Percentiles rank a stretch among this genome's conserved stretches.
phyloP scores from a whole-genome alignment of 1,139 yeast genomes.

The Starmera stellimalicola region DNA sequence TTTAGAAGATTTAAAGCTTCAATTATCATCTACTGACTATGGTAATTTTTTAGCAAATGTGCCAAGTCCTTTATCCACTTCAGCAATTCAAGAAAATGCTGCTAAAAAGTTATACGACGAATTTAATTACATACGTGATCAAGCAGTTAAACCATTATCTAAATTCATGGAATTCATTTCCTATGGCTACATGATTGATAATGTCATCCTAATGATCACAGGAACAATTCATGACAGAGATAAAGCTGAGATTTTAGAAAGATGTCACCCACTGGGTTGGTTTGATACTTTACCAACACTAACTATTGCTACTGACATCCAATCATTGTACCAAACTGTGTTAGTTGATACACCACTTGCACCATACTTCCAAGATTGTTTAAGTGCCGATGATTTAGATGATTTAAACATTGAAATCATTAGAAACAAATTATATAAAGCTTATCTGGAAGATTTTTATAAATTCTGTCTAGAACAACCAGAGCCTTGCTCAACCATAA shows the following conservation, averaged over 20 bases:
- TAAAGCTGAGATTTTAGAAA: constrained; percentile 70
- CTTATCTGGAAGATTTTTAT: constrained; percentile 83
- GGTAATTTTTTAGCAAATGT: constrained; percentile 83
- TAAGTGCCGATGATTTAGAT: constrained; percentile 89
- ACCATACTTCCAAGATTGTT: constrained; percentile 86
- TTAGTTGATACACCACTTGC: constrained; percentile 96
- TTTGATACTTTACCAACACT: constrained; percentile 95
- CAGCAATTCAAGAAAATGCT: constrained; percentile 73
- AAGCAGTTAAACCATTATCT: constrained; percentile 71
- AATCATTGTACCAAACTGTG: constrained; percentile 87
- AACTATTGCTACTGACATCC: constrained; percentile 89
- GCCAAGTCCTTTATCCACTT: constrained; percentile 73
- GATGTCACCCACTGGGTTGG: constrained; percentile 98
- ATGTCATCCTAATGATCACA: constrained; percentile 89
- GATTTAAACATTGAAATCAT: constrained; percentile 93
- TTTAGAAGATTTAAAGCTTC: constrained; percentile 86
- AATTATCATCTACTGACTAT: constrained; percentile 91
- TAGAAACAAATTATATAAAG: constrained; percentile 84
- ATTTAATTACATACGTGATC: constrained; percentile 76
- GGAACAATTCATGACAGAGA: constrained; percentile 96
- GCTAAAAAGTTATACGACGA: constrained; percentile 69
- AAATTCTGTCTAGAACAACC: constrained; percentile 50
- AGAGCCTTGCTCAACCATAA: constrained; percentile 72
- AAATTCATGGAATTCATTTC: constrained; percentile 85
- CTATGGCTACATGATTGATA: constrained; percentile 97